phyloP scores from a whole-genome alignment of 495 filamentous ascomycete genomes.

The Pyronema domesticum region DNA sequence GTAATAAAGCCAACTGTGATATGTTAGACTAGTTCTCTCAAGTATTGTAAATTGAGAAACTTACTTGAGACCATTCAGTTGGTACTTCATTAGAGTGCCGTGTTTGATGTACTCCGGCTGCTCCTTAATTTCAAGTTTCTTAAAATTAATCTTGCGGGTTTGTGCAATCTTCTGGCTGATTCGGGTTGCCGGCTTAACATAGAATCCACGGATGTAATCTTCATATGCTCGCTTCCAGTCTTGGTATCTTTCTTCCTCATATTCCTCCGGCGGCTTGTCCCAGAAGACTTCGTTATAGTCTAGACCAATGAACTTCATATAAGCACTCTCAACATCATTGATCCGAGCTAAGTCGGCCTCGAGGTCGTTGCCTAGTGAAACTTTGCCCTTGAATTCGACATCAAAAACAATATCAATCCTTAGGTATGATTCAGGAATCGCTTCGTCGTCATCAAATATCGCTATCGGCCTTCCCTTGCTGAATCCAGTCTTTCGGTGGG shows the following conservation, averaged over 20 bases:
- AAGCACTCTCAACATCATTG: slow-evolving; percentile 47
- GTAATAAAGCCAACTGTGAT: slow-evolving; percentile 62
- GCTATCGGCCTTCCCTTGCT: slow-evolving; percentile 48
- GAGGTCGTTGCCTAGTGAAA: slow-evolving; percentile 33
- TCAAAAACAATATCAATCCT: slow-evolving; percentile 77
- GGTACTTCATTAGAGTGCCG: slow-evolving; percentile 82
- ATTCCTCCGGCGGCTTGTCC: slow-evolving; percentile 60
- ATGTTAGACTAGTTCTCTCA: slow-evolving; percentile 4
- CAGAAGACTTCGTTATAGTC: slow-evolving; percentile 80
- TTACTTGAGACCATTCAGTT: slow-evolving; percentile 70
- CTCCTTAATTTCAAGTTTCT: slow-evolving; percentile 43
- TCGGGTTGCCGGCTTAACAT: slow-evolving; percentile 40
- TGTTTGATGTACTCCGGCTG: slow-evolving; percentile 60
- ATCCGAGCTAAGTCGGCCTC: slow-evolving; percentile 51
- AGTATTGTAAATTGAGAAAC: not conserved
- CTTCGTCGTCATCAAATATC: slow-evolving; percentile 54
- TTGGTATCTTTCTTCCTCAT: slow-evolving; percentile 50
- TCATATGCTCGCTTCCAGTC: slow-evolving; percentile 69
- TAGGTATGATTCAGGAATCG: slow-evolving; percentile 67
- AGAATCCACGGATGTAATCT: slow-evolving; percentile 61
- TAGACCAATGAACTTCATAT: slow-evolving; percentile 90
- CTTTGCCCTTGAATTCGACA: slow-evolving; percentile 42
- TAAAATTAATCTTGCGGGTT: slow-evolving; percentile 48
- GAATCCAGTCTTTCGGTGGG: slow-evolving; percentile 55
- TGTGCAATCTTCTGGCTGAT: slow-evolving; percentile 43